Conservation (phyloP, 306 rosid genomes). For the Citrullus mucosospermus region DNA sequence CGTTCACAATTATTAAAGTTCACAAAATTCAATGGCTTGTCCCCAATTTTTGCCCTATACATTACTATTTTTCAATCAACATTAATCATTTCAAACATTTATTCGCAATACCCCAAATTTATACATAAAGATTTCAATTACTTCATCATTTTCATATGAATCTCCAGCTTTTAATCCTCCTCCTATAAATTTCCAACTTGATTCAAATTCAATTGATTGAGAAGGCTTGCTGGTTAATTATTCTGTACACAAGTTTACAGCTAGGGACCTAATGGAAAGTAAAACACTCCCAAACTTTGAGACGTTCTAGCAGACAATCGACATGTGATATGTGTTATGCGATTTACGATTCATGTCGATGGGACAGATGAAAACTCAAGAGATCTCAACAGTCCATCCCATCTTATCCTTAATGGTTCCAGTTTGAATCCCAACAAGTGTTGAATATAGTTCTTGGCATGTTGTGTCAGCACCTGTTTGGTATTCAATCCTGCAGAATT, state of each 20-base stretch:
- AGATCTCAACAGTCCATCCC: conserved; percentile 63
- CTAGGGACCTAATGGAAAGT: background rate
- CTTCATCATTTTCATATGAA: background rate
- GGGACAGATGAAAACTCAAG: conserved; percentile 4
- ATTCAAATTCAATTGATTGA: background rate
- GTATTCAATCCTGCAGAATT: conserved; percentile 45
- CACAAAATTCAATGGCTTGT: background rate
- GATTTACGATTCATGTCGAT: background rate
- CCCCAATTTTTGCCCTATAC: background rate
- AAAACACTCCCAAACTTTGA: background rate
- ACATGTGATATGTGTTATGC: background rate
- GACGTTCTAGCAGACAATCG: background rate
- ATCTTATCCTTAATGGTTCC: conserved; percentile 49
- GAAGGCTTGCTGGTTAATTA: background rate
- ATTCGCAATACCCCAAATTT: background rate
- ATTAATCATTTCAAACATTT: background rate
- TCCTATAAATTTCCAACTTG: background rate
- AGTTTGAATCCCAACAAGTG: conserved; percentile 55
- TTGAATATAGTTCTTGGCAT: conserved; percentile 28
- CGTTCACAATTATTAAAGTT: conserved; percentile 1
- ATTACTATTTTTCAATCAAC: background rate
- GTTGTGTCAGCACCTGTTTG: conserved; percentile 40
- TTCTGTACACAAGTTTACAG: background rate
- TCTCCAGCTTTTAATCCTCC: background rate
- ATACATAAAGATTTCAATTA: background rate